phyloP scores from a whole-genome alignment of 768 basidiomycete species.

The Suillus variegatus region DNA sequence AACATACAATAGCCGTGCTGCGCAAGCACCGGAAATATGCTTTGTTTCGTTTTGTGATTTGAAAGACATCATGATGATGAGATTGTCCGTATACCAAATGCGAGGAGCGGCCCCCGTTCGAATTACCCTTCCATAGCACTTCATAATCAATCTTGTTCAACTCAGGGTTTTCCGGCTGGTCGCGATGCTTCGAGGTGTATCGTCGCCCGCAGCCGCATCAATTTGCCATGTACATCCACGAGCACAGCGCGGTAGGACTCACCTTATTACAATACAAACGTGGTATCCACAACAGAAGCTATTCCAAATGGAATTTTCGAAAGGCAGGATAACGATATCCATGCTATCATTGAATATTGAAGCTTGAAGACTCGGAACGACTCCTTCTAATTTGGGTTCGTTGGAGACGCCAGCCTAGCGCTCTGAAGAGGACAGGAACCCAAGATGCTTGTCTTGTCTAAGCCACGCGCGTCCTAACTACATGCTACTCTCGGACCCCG shows the following conservation, averaged over 20 bases:
- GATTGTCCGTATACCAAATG: background rate
- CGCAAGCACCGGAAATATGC: background rate
- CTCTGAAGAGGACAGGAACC: too few species aligned
- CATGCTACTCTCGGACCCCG: too few species aligned
- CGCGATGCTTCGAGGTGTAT: background rate
- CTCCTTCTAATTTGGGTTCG: background rate
- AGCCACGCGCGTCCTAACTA: too few species aligned
- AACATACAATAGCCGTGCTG: slow-evolving; percentile 3
- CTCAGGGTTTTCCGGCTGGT: background rate
- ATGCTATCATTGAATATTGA: background rate
- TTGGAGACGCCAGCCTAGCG: background rate
- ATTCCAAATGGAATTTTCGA: background rate
- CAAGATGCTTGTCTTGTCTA: too few species aligned
- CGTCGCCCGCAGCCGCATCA: background rate
- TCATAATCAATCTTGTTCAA: background rate
- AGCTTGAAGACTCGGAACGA: too few species aligned
- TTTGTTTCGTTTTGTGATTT: slow-evolving; percentile 6
- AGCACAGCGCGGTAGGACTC: background rate
- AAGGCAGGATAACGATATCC: background rate
- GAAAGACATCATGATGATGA: background rate
- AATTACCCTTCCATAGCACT: background rate
- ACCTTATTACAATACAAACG: background rate
- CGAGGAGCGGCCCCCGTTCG: background rate
- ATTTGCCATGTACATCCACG: background rate
- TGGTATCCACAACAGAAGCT: background rate